Percentiles rank a stretch among this genome's conserved stretches.
Evolutionary conservation across 2,329 filamentous ascomycete genomes (phyloP).

Genomic region (Microthyrium microscopicum): DNA sequence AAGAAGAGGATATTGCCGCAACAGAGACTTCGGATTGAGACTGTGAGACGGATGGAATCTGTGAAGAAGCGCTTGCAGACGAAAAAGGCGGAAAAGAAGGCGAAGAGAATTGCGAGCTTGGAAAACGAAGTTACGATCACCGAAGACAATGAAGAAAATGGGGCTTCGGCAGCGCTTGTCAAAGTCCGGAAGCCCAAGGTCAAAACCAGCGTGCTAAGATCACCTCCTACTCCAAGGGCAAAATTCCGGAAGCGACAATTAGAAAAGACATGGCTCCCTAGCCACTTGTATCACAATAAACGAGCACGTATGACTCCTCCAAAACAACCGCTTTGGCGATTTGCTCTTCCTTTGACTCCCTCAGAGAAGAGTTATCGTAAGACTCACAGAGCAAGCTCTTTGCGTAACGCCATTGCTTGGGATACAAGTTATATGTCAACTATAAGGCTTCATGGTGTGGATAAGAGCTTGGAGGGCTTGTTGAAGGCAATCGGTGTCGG

Average conservation of each 20-base stretch:
- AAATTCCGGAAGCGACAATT: constrained; percentile 76
- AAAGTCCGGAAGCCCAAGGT: constrained; percentile 41
- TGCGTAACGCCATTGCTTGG: constrained; percentile 69
- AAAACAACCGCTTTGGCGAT: constrained; percentile 71
- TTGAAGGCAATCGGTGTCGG: constrained; percentile 48
- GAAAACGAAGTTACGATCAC: constrained; percentile 15
- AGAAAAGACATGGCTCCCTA: constrained; percentile 86
- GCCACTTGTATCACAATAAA: constrained; percentile 88
- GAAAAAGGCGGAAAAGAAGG: constrained; percentile 18
- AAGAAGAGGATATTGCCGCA: constrained; percentile 40
- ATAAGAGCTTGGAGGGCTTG: constrained; percentile 46
- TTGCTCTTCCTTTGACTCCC: constrained; percentile 68
- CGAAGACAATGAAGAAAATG: constrained; percentile 12
- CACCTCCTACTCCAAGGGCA: constrained; percentile 41
- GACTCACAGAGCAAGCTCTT: constrained; percentile 62
- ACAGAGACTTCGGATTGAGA: constrained; percentile 52
- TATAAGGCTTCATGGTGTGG: constrained; percentile 55
- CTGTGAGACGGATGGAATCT: constrained; percentile 54
- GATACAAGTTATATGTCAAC: constrained; percentile 91
- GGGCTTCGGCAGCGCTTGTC: constrained; percentile 15
- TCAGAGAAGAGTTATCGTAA: constrained; percentile 81
- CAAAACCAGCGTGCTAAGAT: constrained; percentile 52
- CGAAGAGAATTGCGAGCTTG: constrained; percentile 16
- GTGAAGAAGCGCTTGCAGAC: constrained; percentile 35
- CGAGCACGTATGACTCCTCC: constrained; percentile 74